Evolutionary conservation across 176 grass and related monocot genomes (phyloP), one percentile per base, ranked within the genome.

Genomic region (Raddia guianensis): DNA sequence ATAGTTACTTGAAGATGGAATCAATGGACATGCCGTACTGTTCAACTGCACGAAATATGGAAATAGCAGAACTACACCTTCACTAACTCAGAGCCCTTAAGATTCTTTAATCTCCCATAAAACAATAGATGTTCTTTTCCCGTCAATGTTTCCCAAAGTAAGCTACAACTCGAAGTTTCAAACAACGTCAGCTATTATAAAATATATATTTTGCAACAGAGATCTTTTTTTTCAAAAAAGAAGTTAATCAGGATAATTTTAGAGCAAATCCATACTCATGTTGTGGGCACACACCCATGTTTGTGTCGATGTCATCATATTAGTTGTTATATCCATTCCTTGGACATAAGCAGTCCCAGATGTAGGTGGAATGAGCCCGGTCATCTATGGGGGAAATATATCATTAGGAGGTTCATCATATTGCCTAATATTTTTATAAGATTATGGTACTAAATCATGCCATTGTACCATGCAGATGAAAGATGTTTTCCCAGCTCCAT

Each of bases 141-240:
- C 4, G 96, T 99, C 54, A 99, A 71, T 89, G 90, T 93, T 86
- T 99, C 96, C 96, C 96, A 95, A 66, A 99, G 89, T 74, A 95
- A 93, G 83, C 93, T 95, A 85, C 69, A 89, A 82, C n/a, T n/a
- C n/a, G n/a, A n/a, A n/a, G n/a, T n/a, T 86, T 87, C 37, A 55
- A 32, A 82, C 62, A 74, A 70, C 34, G 77, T 43, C 18, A 79
- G 70, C 48, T 85, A 80, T 3, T 33, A 61, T 54, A 19, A 61
- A 62, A 46, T 66, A n/a, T n/a, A 12, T 35, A 67, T 37, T 82
- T 27, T 72, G 9, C 44, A 72, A 4, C 16, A 15, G n/a, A 33
- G 60, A 82, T 49, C n/a, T n/a, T n/a, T n/a, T n/a, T n/a, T n/a
- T 27, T n/a, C n/a, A n/a, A n/a, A 10, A 77, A 56, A 61, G 12